phyloP scores from a whole-genome alignment of 2,329 filamentous ascomycete species.

The Didymella exigua region DNA sequence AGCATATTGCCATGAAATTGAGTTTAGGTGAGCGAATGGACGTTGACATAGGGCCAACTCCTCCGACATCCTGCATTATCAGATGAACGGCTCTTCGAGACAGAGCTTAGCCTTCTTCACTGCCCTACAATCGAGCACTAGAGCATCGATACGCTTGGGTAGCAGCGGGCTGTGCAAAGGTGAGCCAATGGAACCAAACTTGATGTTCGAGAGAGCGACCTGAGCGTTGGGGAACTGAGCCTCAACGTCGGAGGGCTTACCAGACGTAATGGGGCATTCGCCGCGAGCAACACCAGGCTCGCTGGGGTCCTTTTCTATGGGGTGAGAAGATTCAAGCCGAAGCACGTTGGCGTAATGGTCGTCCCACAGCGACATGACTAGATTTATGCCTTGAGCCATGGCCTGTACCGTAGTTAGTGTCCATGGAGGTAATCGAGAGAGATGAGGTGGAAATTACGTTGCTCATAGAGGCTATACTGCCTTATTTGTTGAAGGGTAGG shows the following conservation, averaged over 20 bases:
- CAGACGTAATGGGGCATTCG: conserved; percentile 31
- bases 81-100: not conserved
- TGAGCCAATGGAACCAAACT: conserved; percentile 40
- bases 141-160: not conserved
- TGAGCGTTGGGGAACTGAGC: conserved; percentile 25
- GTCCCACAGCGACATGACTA: conserved; percentile 67
- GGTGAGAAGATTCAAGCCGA: conserved; percentile 66
- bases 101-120: not conserved
- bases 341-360: conserved; percentile 72
- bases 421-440: not conserved
- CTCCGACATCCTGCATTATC: not conserved
- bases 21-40: not conserved
- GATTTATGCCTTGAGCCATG: conserved; percentile 64
- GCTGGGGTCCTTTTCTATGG: conserved; percentile 47
- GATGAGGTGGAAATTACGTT: conserved; percentile 56
- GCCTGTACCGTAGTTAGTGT: conserved; percentile 55
- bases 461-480: conserved; percentile 63
- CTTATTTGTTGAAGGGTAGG: conserved; percentile 60
- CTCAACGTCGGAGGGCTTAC: conserved; percentile 40
- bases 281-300: conserved; percentile 42
- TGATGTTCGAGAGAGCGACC: conserved; percentile 39
- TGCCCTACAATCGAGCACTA: not conserved
- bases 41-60: not conserved
- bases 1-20: not conserved
- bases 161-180: conserved; percentile 35